Evolutionary conservation across 2,329 filamentous ascomycete species (phyloP).

Genomic region (Sporothrix schenckii): DNA sequence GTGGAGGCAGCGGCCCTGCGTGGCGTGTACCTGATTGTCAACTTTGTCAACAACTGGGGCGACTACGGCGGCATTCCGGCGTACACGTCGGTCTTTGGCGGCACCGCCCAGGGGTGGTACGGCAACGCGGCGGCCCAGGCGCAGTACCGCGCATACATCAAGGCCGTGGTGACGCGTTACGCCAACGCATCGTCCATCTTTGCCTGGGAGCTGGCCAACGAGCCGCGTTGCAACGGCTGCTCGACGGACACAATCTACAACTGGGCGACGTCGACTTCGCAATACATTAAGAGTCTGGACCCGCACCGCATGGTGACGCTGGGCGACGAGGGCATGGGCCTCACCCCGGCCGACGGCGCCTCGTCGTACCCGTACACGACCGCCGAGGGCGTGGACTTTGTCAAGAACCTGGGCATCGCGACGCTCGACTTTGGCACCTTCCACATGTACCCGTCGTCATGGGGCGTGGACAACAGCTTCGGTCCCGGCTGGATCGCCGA

Average conservation of each 20-base stretch:
- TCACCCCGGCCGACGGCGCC: conserved; percentile 35
- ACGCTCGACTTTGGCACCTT: conserved; percentile 57
- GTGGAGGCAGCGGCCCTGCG: conserved; percentile 61
- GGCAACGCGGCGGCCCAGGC: conserved; percentile 52
- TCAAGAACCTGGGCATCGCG: conserved; percentile 52
- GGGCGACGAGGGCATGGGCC: conserved; percentile 56
- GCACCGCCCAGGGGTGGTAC: conserved; percentile 57
- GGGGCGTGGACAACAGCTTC: conserved; percentile 44
- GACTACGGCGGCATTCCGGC: conserved; percentile 66
- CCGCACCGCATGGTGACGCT: conserved; percentile 63
- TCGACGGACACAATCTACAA: conserved; percentile 58
- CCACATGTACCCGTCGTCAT: conserved; percentile 44
- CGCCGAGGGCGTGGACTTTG: conserved; percentile 55
- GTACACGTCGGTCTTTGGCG: conserved; percentile 60
- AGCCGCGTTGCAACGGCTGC: conserved; percentile 65
- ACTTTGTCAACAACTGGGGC: conserved; percentile 70
- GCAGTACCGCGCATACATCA: conserved; percentile 56
- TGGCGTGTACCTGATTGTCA: conserved; percentile 65
- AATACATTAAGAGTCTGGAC: conserved; percentile 66
- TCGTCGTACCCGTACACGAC: conserved; percentile 45
- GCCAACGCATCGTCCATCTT: conserved; percentile 52
- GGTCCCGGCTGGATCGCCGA: conserved; percentile 45
- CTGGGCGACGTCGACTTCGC: conserved; percentile 61
- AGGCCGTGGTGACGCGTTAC: conserved; percentile 52
- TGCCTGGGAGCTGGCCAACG: conserved; percentile 58